Conservation (phyloP, 805 yeast species). For the Millerago galiae region DNA sequence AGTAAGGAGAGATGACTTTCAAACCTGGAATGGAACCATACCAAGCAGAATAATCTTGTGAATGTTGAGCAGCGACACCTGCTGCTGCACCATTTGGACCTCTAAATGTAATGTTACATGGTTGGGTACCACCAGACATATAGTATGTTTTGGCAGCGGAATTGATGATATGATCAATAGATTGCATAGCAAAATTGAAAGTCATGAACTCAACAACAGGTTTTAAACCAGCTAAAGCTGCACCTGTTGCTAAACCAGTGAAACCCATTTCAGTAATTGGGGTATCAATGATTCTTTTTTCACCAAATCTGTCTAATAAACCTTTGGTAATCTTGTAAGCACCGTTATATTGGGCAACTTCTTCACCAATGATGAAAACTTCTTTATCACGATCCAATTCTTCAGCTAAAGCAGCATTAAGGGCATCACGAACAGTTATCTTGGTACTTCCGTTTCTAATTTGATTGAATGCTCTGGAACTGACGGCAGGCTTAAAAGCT, state of each 20-base stretch:
- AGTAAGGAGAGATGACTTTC: constrained; percentile 92
- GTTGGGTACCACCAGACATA: constrained; percentile 99
- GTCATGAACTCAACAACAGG: constrained; percentile 99
- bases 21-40: constrained; percentile 97
- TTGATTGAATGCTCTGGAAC: constrained; percentile 14
- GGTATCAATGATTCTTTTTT: constrained; percentile 70
- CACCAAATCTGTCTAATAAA: constrained; percentile 76
- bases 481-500: constrained; percentile 1
- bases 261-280: constrained; percentile 99
- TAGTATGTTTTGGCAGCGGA: constrained; percentile 98
- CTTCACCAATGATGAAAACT: constrained; percentile 97
- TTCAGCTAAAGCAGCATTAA: constrained; percentile 92
- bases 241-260: constrained; percentile 92
- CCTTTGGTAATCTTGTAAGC: constrained; percentile 98
- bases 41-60: constrained; percentile 97
- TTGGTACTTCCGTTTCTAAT: constrained; percentile 22
- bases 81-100: constrained; percentile 99
- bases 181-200: constrained; percentile 98
- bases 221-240: constrained; percentile 70
- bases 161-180: constrained; percentile 96
- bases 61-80: constrained; percentile 99
- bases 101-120: constrained; percentile 95
- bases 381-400: constrained; percentile 94
- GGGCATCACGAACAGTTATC: constrained; percentile 95
- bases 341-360: constrained; percentile 98